These are phyloP conservation scores for Rhododendron williamsianum DNA, from an alignment of 148 eudicot genomes.

Conservation along the genomic window DNA sequence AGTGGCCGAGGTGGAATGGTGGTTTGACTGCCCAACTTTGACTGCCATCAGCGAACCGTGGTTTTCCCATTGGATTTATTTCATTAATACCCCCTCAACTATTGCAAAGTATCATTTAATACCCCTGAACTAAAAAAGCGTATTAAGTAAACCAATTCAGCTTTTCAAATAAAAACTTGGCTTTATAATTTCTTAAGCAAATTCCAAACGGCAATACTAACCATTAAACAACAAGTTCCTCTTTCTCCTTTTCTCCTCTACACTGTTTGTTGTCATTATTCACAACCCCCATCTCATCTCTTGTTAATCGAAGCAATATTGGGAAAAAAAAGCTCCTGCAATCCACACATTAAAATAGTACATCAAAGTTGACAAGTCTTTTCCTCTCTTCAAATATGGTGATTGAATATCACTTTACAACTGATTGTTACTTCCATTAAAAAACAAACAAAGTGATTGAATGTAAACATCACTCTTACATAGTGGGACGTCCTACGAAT, in stretches of 20 bases:
- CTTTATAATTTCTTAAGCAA: not conserved
- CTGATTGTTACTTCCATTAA: no score
- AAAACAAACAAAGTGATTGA: no score
- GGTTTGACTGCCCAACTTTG: not conserved
- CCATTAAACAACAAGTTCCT: not conserved
- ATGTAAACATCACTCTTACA: no score
- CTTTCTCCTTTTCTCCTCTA: not conserved
- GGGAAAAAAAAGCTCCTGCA: no score
- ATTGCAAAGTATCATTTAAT: not conserved
- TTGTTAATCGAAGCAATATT: no score
- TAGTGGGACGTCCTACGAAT: no score
- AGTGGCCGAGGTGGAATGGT: not conserved
- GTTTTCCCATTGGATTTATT: not conserved
- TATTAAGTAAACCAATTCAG: not conserved
- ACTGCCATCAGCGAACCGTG: not conserved
- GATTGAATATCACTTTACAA: no score
- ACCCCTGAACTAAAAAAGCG: not conserved
- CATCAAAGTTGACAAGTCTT: no score
- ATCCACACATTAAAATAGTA: no score
- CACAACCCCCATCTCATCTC: not conserved
- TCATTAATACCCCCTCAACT: not conserved
- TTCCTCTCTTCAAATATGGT: no score
- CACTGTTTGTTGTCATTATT: not conserved
- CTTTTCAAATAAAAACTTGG: not conserved
- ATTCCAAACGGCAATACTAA: not conserved